Evolutionary conservation across 2,329 filamentous ascomycete genomes (phyloP).

Genomic region (Shiraia sp.): DNA sequence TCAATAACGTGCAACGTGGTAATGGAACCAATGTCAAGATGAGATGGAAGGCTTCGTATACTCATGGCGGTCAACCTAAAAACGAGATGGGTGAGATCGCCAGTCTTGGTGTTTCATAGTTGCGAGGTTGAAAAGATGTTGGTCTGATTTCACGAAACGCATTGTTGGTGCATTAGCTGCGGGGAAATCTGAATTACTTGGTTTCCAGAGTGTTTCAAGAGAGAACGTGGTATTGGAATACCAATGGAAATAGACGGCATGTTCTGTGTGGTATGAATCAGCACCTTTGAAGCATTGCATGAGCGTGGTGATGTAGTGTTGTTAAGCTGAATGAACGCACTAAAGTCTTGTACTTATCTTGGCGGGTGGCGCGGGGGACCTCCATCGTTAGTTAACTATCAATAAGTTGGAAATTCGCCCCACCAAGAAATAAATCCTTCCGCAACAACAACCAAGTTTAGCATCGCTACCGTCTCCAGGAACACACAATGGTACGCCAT

Average conservation of each 20-base stretch:
- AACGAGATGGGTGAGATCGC: conserved; percentile 86
- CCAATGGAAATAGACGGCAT: background rate
- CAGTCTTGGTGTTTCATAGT: conserved; percentile 72
- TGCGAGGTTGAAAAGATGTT: conserved; percentile 7
- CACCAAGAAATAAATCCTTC: conserved; percentile 5
- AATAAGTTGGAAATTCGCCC: conserved; percentile 15
- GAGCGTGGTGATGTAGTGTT: background rate
- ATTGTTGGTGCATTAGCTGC: conserved; percentile 14
- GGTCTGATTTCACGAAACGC: background rate
- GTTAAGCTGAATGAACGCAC: too few species aligned
- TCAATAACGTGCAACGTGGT: conserved; percentile 72
- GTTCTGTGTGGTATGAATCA: background rate
- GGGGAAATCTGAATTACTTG: background rate
- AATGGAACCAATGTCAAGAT: conserved; percentile 84
- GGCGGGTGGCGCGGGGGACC: background rate
- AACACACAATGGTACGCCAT: conserved; percentile 77
- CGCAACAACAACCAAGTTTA: conserved; percentile 1
- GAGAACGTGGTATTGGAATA: too few species aligned
- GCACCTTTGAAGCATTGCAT: background rate
- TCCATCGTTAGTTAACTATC: conserved; percentile 7
- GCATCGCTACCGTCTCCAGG: background rate
- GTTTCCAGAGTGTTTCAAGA: background rate
- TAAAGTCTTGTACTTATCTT: too few species aligned
- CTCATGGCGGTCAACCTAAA: conserved; percentile 65
- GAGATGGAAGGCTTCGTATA: conserved; percentile 85